These are phyloP conservation scores for Rhypophila decipiens DNA, from an alignment of 495 filamentous ascomycete species.

Conservation along the genomic window DNA sequence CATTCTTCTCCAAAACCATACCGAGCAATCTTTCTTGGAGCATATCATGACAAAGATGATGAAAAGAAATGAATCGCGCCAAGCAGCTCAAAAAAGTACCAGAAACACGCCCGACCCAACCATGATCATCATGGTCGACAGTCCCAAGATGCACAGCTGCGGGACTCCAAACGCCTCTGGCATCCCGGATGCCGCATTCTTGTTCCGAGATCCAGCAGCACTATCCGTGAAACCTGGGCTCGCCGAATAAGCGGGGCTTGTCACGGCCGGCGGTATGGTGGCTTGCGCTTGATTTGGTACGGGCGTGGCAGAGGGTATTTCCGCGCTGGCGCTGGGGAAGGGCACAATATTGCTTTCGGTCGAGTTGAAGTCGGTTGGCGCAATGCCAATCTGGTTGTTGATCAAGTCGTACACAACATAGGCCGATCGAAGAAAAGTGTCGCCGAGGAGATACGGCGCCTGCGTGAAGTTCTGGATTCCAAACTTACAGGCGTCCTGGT, in stretches of 20 bases:
- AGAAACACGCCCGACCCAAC: conserved; percentile 36
- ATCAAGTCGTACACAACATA: conserved; percentile 92
- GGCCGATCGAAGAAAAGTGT: conserved; percentile 87
- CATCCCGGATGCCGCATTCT: conserved; percentile 24
- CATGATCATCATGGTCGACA: conserved; percentile 31
- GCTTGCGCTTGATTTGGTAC: conserved; percentile 37
- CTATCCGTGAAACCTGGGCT: conserved; percentile 29
- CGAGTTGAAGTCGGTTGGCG: conserved; percentile 80
- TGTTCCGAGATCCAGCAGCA: conserved; percentile 1
- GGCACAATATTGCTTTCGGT: conserved; percentile 50
- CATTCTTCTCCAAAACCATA: too few relatives aligned
- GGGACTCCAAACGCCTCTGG: conserved; percentile 27
- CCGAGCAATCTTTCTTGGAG: too few relatives aligned
- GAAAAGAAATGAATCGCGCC: too few relatives aligned
- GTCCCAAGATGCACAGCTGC: conserved; percentile 26
- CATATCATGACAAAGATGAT: too few relatives aligned
- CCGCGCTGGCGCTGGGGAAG: conserved; percentile 42
- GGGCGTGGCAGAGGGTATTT: conserved; percentile 42
- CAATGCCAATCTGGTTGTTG: conserved; percentile 83
- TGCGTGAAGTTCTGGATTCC: conserved; percentile 66
- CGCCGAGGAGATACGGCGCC: conserved; percentile 68
- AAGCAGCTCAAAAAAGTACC: too few relatives aligned
- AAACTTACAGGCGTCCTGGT: conserved; percentile 58
- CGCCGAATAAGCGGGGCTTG: conserved; percentile 33
- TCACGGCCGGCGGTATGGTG: conserved; percentile 21